These are phyloP conservation scores for Lachnellula arida DNA, from an alignment of 2,329 filamentous ascomycete species.

Conservation along the genomic window DNA sequence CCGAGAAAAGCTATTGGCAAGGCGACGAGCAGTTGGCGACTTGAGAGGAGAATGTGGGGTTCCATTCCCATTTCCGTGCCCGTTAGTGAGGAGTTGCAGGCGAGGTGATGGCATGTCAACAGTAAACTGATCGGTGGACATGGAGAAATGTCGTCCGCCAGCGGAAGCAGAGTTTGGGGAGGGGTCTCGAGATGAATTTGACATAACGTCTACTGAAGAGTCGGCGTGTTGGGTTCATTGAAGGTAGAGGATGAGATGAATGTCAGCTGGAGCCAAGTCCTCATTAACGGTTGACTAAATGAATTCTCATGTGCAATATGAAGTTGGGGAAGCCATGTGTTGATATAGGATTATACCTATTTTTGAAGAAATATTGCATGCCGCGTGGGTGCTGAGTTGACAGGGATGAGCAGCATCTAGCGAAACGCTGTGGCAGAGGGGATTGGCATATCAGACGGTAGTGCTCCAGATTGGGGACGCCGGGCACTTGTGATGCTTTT, in stretches of 20 bases:
- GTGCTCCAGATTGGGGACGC: slow-evolving; percentile 15
- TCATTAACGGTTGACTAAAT: slow-evolving; percentile 7
- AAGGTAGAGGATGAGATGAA: slow-evolving; percentile 7
- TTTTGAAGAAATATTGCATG: slow-evolving; percentile 21
- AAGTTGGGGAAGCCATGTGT: slow-evolving; percentile 8
- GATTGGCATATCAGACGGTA: slow-evolving; percentile 28
- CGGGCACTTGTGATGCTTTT: slow-evolving; percentile 23
- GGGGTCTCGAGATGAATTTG: slow-evolving; percentile 28
- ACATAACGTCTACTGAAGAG: slow-evolving; percentile 23
- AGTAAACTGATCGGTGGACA: slow-evolving; percentile 29
- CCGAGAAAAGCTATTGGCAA: slow-evolving; percentile 45
- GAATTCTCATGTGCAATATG: slow-evolving; percentile 11
- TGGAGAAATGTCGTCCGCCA: slow-evolving; percentile 26
- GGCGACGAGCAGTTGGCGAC: slow-evolving; percentile 45
- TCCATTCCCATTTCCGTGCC: slow-evolving; percentile 14
- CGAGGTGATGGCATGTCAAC: slow-evolving; percentile 28
- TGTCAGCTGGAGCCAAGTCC: slow-evolving; percentile 2
- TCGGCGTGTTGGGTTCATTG: slow-evolving; percentile 12
- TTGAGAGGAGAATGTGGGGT: slow-evolving; percentile 38
- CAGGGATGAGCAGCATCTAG: slow-evolving; percentile 4
- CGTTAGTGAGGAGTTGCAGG: slow-evolving; percentile 23
- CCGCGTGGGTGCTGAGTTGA: slow-evolving; percentile 19
- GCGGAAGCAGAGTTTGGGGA: slow-evolving; percentile 27
- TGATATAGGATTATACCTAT: slow-evolving; percentile 18
- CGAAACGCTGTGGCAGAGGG: not conserved